Evolutionary conservation across 73 alveolate genomes (phyloP).

Genomic region (Tetrahymena elliotti): DNA sequence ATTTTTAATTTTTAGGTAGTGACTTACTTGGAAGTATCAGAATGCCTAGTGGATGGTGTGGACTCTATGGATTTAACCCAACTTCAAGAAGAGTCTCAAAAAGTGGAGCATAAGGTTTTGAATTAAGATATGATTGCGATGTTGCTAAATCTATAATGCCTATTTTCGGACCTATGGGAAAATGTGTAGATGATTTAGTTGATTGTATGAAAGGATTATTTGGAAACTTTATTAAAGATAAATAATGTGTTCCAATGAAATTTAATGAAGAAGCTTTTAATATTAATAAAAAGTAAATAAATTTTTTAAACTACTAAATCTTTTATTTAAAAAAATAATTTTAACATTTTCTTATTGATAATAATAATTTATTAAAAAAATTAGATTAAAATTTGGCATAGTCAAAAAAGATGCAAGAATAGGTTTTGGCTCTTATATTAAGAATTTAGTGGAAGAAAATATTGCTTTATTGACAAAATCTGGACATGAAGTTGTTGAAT

Average conservation of each 20-base stretch:
- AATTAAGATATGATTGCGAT: background rate
- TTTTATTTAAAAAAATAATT: no score
- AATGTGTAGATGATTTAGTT: background rate
- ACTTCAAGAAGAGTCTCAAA: background rate
- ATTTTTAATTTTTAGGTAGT: background rate
- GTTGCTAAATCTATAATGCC: background rate
- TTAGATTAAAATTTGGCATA: background rate
- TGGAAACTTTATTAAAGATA: background rate
- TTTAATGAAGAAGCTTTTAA: background rate
- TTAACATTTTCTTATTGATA: no score
- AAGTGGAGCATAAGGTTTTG: background rate
- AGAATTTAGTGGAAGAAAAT: background rate
- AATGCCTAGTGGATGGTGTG: slow-evolving; percentile 2
- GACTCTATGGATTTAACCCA: background rate
- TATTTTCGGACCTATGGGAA: background rate
- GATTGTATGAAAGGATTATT: background rate
- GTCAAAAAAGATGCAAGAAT: background rate
- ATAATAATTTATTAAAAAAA: background rate
- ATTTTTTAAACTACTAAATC: background rate
- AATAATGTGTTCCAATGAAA: background rate
- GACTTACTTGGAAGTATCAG: background rate
- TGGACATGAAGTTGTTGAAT: background rate
- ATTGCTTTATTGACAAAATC: background rate
- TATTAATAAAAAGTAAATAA: background rate
- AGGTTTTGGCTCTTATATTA: background rate